Evolutionary conservation across 2,329 filamentous ascomycete genomes (phyloP).

Genomic region (Paramyrothecium roridum): DNA sequence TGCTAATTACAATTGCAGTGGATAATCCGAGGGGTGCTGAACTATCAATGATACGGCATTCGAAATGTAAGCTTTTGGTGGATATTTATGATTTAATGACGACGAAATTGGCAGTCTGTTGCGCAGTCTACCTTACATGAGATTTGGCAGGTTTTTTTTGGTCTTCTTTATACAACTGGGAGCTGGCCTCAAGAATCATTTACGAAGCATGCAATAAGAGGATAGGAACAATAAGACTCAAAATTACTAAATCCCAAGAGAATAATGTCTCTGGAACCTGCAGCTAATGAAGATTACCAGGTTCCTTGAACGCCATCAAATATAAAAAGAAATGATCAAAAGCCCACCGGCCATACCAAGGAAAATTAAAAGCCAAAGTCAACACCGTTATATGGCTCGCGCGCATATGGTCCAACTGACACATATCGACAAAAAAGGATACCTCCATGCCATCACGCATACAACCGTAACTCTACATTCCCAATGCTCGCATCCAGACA

Average conservation of each 20-base stretch:
- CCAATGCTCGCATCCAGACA: not conserved
- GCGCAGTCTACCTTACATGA: too few species aligned
- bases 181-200: too few species aligned
- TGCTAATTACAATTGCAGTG: constrained; percentile 43
- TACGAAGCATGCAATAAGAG: not conserved
- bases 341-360: not conserved
- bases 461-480: not conserved
- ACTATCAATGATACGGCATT: constrained; percentile 27
- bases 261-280: too few species aligned
- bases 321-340: not conserved
- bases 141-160: too few species aligned
- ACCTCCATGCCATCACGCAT: not conserved
- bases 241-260: too few species aligned
- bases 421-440: not conserved
- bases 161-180: too few species aligned
- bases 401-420: not conserved
- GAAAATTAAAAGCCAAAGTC: not conserved
- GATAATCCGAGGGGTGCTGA: constrained; percentile 58
- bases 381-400: not conserved
- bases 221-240: constrained; percentile 2
- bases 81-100: not conserved
- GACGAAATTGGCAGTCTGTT: not conserved
- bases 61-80: not conserved
- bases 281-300: too few species aligned
- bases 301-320: not conserved